Percentiles rank a stretch among this genome's conserved stretches.
Conservation (phyloP, 2,329 filamentous ascomycete genomes). For the Claviceps africana region DNA sequence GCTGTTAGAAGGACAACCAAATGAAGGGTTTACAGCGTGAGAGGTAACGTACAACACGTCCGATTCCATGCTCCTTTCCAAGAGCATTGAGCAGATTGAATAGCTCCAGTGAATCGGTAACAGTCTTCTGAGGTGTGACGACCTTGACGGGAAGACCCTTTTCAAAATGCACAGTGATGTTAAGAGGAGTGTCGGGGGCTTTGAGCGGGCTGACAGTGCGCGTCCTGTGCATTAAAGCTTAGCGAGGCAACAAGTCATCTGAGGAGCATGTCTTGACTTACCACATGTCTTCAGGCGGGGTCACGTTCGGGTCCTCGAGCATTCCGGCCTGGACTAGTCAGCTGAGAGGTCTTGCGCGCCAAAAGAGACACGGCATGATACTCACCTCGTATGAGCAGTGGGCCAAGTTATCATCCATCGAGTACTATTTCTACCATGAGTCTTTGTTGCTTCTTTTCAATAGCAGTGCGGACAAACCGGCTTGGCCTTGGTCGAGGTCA, state of each 20-base stretch:
- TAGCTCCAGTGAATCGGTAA: slow-evolving; percentile 1
- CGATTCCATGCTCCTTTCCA: not conserved
- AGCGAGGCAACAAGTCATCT: not conserved
- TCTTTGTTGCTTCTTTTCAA: not conserved
- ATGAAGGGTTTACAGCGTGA: too few species aligned
- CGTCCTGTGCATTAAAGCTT: not conserved
- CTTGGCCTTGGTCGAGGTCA: slow-evolving; percentile 2
- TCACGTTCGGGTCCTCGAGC: not conserved
- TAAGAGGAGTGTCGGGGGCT: not conserved
- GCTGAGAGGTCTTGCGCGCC: not conserved
- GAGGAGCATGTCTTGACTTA: not conserved
- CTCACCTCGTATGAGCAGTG: slow-evolving; percentile 2
- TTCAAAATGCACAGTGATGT: not conserved
- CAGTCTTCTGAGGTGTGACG: not conserved
- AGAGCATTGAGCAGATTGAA: not conserved
- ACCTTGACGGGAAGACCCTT: slow-evolving; percentile 2
- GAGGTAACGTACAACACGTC: not conserved
- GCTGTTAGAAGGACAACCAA: not conserved
- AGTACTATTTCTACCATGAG: not conserved
- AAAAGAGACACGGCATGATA: not conserved
- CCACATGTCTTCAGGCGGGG: not conserved
- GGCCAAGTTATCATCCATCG: slow-evolving; percentile 4
- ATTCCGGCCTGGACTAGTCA: slow-evolving; percentile 1
- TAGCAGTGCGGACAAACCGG: not conserved
- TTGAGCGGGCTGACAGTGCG: slow-evolving; percentile 1